Evolutionary conservation across 306 rosid genomes (phyloP), one percentile per base, ranked within the genome.

Genomic region (Fagus crenata): DNA sequence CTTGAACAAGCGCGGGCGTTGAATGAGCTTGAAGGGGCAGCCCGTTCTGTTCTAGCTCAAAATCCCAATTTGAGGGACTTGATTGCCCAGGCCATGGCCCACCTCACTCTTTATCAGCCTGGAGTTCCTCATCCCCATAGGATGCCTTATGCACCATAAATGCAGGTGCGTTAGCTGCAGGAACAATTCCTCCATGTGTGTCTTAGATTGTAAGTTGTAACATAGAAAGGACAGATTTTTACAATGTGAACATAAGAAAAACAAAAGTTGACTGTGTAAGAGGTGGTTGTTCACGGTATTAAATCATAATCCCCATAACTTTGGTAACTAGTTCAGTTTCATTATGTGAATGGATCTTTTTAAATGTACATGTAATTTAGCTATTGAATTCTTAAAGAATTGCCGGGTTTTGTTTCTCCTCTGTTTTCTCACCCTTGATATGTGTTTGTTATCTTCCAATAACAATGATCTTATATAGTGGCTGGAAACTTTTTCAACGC

Each of bases 81-180:
- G 75, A 76, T 76, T 12, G 75, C 82, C 7, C 82, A 82, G 46
- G 95, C 98, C 70, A 79, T 92, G 46, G 90, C 90, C 80, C 88
- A 89, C 69, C 98, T 92, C 73, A 87, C 89, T 67, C 96, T 94
- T 79, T 92, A 87, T 82, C 98, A 94, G 84, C 71, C 94, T 0
- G 96, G 96, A 81, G 89, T 46, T 46, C 51, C 85, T 83, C 96
- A 87, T 71, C 90, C 90, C 75, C 95, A 84, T 87, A 79, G 89
- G 74, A 92, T 82, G 55, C 77, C 88, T 61, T 83, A 72, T 63
- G 82, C 82, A 43, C 80, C 80, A 12, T 89, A 79, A 85, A 35
- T 32, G 32, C 63, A 58, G 31, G 74, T 69, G 49, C 69, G 81
- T 74, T 59, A 9, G 41, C 43, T 80, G 31, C 9, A 51, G 63